These are phyloP conservation scores for Funneliformis geosporum DNA, from an alignment of 192 early-diverging fungal genomes.

Conservation along the genomic window DNA sequence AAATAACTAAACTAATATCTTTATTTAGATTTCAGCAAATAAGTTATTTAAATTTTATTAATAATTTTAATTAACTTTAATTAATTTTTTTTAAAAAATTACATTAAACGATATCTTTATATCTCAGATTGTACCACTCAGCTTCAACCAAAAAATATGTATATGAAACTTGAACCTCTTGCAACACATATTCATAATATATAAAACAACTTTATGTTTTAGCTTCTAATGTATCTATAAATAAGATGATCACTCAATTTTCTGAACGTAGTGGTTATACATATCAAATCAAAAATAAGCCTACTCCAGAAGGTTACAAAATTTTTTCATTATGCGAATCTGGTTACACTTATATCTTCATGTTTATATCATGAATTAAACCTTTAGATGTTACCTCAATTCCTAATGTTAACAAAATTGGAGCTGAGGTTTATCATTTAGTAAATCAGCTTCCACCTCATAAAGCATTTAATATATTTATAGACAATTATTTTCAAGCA, in stretches of 20 bases:
- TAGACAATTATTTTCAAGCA: conserved; percentile 39
- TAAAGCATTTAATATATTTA: conserved; percentile 32
- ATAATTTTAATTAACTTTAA: background rate
- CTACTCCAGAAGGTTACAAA: conserved; percentile 37
- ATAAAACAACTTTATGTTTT: conserved; percentile 33
- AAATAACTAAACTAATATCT: conserved; percentile 30
- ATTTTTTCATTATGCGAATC: conserved; percentile 35
- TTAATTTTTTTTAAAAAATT: background rate
- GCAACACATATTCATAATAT: conserved; percentile 5
- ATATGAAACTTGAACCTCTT: conserved; percentile 34
- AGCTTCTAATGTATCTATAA: conserved; percentile 26
- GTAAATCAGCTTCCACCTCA: background rate
- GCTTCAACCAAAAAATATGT: background rate
- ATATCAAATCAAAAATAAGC: conserved; percentile 31
- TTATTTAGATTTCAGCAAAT: conserved; percentile 33
- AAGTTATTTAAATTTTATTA: background rate
- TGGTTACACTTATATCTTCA: conserved; percentile 27
- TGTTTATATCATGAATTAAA: conserved; percentile 13
- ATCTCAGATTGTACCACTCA: conserved; percentile 1
- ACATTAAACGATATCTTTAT: conserved; percentile 32
- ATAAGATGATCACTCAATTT: conserved; percentile 41
- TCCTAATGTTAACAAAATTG: conserved; percentile 9
- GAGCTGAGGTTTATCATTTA: conserved; percentile 29
- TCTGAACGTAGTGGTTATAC: conserved; percentile 34
- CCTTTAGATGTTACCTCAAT: conserved; percentile 11